Base-by-base conservation (phyloP, 306 rosid species). In the Dalbergia oliveri region DNA sequence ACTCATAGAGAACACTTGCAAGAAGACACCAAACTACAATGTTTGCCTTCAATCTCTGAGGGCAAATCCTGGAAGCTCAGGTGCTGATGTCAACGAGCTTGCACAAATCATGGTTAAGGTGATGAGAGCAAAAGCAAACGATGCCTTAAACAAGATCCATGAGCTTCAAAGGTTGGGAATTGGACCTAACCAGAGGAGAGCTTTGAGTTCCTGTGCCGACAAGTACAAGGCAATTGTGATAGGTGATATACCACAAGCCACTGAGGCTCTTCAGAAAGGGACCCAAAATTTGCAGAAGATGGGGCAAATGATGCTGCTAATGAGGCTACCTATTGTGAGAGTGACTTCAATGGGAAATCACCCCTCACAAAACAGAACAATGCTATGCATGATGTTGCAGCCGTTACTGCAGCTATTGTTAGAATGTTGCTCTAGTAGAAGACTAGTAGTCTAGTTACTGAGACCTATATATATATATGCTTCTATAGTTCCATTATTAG, bases 321-420 rank as follows among this genome's bases (percentile, higher is more conserved):
- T 23, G 91, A 85, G 33, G 89, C 87, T 12, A 69, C 7, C 8
- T 35, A 13, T 3, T 91, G 95, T 74, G 90, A 89, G 66, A 18
- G 0, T 3, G 81, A 41, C 0, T 86, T 91, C 33, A 16, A 75
- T 11, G 81, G 84, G 7, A 75, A 71, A 5, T 87, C 88, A 0
- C 85, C 67, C 0, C 75, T 88, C 34, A 78, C 89, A 0, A 35
- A 34, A 8, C 11, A 71, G 64, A 88, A 88, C 67, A 82, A 67
- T 34, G 83, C 1, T 59, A 60, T 80, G 77, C 84, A 53, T 43
- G 85, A 81, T 14, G 77, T 77, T 56, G 66, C 92, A 0, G 66
- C 43, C 6, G 81, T 88, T 13, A 59, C 86, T 0, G 80, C 85
- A 1, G 81, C 92, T 62, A 75, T 90, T 51, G 91, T 69, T 21